phyloP scores from a whole-genome alignment of 768 basidiomycete genomes.

The Tubosaeta sp. region DNA sequence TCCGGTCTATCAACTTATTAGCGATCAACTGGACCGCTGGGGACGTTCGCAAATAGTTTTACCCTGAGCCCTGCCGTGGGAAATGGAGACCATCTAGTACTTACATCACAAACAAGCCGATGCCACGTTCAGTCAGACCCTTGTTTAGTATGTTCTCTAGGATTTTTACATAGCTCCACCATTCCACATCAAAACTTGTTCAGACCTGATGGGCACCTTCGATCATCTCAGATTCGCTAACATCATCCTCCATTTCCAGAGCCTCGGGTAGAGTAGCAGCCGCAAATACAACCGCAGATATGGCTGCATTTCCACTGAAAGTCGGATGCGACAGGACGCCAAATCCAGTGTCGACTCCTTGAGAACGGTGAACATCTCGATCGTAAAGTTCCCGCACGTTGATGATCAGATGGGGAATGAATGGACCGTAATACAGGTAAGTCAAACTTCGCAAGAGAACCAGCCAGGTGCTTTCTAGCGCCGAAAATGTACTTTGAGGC shows the following conservation, averaged over 20 bases:
- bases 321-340: neutral
- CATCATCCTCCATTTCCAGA: neutral
- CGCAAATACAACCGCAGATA: neutral
- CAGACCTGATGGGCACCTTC: neutral
- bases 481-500: too few species aligned
- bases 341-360: slow-evolving; percentile 6
- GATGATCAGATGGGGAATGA: slow-evolving; percentile 7
- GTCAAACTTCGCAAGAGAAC: neutral
- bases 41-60: too few species aligned
- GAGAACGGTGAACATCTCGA: neutral
- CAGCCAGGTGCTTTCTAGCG: neutral
- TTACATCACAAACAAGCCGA: too few species aligned
- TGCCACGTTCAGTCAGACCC: too few species aligned
- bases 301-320: neutral
- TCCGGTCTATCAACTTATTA: too few species aligned
- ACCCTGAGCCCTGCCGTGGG: too few species aligned
- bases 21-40: too few species aligned
- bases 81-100: too few species aligned
- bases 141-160: too few species aligned
- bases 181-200: too few species aligned
- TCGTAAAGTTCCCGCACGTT: slow-evolving; percentile 3
- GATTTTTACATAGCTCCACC: too few species aligned
- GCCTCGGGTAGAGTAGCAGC: neutral
- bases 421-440: neutral
- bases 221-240: neutral